Evolutionary conservation across 176 grass and related monocot genomes (phyloP).

Genomic region (bread wheat (Triticum aestivum)): IWGSC_CS_RefSeq_v2.1 NC_057801.1:601791332-601791831

Average conservation of each 20-base stretch:
- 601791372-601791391: background rate
- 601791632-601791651: conserved; percentile 54
- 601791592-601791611: conserved; percentile 35
- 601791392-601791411: background rate
- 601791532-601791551: conserved; percentile 54
- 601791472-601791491: conserved; percentile 17
- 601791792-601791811: background rate
- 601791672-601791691: conserved; percentile 41
- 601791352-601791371: background rate
- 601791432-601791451: background rate
- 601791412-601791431: background rate
- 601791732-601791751: background rate
- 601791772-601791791: background rate
- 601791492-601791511: conserved; percentile 43
- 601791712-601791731: background rate
- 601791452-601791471: background rate
- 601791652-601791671: conserved; percentile 64
- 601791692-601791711: conserved; percentile 8
- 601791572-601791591: conserved; percentile 80
- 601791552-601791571: conserved; percentile 72
- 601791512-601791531: conserved; percentile 60
- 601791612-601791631: conserved; percentile 11
- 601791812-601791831: background rate
- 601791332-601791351: conserved; percentile 13
- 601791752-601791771: background rate